Conservation (phyloP, 2,329 filamentous ascomycete genomes). For the Venturia aucupariae region DNA sequence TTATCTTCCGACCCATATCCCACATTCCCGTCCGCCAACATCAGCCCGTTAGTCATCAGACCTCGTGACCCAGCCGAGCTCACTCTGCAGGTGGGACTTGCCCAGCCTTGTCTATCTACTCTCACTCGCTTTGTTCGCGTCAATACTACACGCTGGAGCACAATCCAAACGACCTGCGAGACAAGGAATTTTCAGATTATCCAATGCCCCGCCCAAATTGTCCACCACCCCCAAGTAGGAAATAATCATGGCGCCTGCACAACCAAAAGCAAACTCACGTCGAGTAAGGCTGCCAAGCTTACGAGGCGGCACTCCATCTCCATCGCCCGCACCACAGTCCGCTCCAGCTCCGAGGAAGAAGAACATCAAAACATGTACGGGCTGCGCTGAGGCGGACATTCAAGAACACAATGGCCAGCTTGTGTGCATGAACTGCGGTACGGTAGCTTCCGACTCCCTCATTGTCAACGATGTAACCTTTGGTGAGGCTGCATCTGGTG, state of each 20-base stretch:
- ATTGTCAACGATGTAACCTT: conserved; percentile 91
- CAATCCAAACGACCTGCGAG: neutral
- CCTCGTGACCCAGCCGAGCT: neutral
- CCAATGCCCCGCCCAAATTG: neutral
- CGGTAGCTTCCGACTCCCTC: conserved; percentile 72
- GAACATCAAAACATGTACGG: conserved; percentile 2
- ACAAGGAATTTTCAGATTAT: no score
- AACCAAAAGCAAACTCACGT: neutral
- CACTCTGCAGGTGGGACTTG: neutral
- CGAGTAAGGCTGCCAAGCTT: conserved; percentile 10
- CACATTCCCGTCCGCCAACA: no score
- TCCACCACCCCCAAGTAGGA: neutral
- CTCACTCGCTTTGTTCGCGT: neutral
- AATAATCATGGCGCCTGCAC: neutral
- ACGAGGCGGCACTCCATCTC: conserved; percentile 3
- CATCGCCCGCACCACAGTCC: conserved; percentile 4
- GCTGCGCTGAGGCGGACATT: conserved; percentile 5
- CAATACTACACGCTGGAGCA: neutral
- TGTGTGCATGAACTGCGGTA: conserved; percentile 76
- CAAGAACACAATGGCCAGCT: conserved; percentile 10
- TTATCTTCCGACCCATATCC: neutral
- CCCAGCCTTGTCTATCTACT: neutral
- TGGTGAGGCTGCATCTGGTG: conserved; percentile 76
- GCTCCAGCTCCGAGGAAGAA: neutral
- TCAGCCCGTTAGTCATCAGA: neutral